Evolutionary conservation across 345 rosid genomes (phyloP), one percentile per base, ranked within the genome.

Genomic region (Syzygium oleosum): DNA sequence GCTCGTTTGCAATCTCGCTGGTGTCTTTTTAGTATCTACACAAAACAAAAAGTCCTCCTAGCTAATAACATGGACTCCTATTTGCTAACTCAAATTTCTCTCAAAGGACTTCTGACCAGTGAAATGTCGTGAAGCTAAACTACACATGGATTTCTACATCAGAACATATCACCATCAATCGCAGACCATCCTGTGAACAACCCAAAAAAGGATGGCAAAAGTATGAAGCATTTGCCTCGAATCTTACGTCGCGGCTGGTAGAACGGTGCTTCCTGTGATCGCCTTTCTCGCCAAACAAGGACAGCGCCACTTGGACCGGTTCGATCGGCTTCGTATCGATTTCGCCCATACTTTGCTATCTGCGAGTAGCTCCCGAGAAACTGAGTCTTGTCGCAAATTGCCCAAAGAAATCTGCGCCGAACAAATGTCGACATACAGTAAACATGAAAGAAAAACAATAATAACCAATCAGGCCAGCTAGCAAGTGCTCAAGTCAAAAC

Each of bases 301-400:
- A 86, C 6, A 93, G 41, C 7, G 94, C 95, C 4, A 91, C 93
- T 89, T 94, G 95, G 53, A 93, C 95, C 3, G 93, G 87, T 58
- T 93, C 93, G 21, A 93, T 92, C 10, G 94, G 89, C 56, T 89
- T 94, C 83, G 93, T 91, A 86, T 93, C 94, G 31, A 91, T 91
- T 91, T 94, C 97, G 54, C 91, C 95, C 95, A 91, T 93, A 0
- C 65, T 85, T 7, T 34, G 38, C 51, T 27, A 13, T 6, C 83
- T 17, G 43, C 6, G 6, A 53, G 22, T 38, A 56, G 52, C 46
- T 19, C 85, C 38, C 8, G 43, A 19, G 29, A 38, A n/a, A 59
- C 9, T 2, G 4, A 34, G 58, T 41, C 43, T 85, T 9, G 55
- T 34, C 21, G 25, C 31, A 0, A 84, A 55, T 49, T 68, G n/a